Evolutionary conservation across 345 rosid genomes (phyloP), one percentile per base, ranked within the genome.

Genomic region (Eucalyptus microcorys): DNA sequence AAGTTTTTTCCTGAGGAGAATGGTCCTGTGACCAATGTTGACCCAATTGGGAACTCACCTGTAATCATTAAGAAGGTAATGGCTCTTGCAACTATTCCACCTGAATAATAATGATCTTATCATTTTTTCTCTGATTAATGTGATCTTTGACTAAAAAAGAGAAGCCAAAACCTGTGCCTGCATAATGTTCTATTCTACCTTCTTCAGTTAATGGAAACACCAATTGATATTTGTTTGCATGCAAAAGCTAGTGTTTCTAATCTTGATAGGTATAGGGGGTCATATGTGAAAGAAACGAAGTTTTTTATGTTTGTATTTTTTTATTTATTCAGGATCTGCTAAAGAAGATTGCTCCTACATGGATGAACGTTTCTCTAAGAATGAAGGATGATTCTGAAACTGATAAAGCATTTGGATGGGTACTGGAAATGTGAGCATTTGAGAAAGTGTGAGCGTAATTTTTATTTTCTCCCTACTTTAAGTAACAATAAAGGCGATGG

Each of bases 321-420:
- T 93, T 68, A 87, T 48, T 89, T 42, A 53, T 92, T 89, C 91
- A 96, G 98, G 94, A 94, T 86, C 76, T 95, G 90, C 93, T 97
- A 91, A 94, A 95, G 92, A 96, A 96, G 91, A 96, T 98, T 90
- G 96, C 99, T 88, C 96, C 99, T 48, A 97, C 99, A 85, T 98
- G 99, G 99, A 95, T 97, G 97, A 98, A 98, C 93, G 90, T 98
- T 89, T 98, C 99, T 7, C 81, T 97, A 88, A 94, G 94, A 90
- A 98, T 98, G 99, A 98, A 98, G 92, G 92, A 93, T 85, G 99
- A 98, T 85, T 97, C 98, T 5, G 99, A 96, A 90, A 96, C 99
- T 43, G 99, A 98, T 87, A 96, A 98, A 91, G 93, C 96, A 86
- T 97, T 98, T 91, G 99, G 99, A 91, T 98, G 99, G 99, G 99